A percentile compares a stretch with the other conserved stretches of the same genome.
Conservation (phyloP, 2,329 filamentous ascomycete genomes). For the Myrmaecium sp. region DNA sequence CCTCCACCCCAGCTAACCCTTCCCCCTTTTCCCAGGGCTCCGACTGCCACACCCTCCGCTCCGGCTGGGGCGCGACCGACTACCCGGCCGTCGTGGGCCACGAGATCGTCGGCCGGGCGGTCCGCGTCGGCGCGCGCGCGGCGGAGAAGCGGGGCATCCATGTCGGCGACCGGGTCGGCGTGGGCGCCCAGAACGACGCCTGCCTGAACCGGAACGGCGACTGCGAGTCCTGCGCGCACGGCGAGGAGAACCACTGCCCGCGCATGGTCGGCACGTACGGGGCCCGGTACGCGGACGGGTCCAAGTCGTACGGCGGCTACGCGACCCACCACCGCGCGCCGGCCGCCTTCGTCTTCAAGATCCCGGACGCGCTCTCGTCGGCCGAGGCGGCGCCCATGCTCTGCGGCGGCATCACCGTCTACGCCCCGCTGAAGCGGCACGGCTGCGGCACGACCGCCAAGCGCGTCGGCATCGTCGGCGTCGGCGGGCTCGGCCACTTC, state of each 20-base stretch:
- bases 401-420: conserved; percentile 63
- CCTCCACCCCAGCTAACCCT: too few relatives aligned
- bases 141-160: conserved; percentile 21
- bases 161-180: conserved; percentile 44
- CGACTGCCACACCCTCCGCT: conserved; percentile 16
- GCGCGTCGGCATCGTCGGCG: conserved; percentile 51
- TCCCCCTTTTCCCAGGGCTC: conserved; percentile 10
- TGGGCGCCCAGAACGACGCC: conserved; percentile 32
- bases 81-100: conserved; percentile 26
- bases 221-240: conserved; percentile 36
- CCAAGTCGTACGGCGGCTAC: conserved; percentile 49
- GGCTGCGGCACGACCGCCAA: conserved; percentile 55
- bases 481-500: conserved; percentile 61
- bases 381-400: conserved; percentile 51
- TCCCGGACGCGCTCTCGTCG: conserved; percentile 32
- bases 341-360: conserved; percentile 41
- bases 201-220: conserved; percentile 27
- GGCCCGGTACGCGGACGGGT: conserved; percentile 39
- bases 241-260: conserved; percentile 26
- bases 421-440: conserved; percentile 48
- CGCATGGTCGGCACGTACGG: conserved; percentile 43
- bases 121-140: conserved; percentile 17
- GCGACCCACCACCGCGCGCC: conserved; percentile 37
- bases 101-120: conserved; percentile 24
- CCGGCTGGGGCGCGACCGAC: conserved; percentile 28